These are phyloP conservation scores for Globisporangium apiculatum DNA, from an alignment of 352 stramenopile species.

Conservation along the genomic window DNA sequence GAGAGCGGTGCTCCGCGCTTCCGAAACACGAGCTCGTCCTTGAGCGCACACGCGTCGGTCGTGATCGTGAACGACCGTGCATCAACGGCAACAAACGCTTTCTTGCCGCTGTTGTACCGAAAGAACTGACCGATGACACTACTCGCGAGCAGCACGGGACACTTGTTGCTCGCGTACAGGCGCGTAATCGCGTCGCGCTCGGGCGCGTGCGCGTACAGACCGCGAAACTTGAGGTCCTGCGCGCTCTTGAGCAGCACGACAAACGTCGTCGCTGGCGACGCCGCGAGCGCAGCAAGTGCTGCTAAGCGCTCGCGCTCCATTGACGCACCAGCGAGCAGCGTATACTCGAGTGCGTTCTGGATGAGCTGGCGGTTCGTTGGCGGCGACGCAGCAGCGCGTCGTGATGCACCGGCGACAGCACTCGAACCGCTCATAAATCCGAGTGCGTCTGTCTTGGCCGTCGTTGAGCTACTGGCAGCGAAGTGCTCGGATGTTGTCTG, in stretches of 20 bases:
- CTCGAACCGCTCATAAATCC: no score
- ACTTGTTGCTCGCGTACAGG: conserved; percentile 32
- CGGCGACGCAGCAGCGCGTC: conserved; percentile 15
- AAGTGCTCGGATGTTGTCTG: conserved; percentile 1
- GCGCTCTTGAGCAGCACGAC: conserved; percentile 68
- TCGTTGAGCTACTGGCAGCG: neutral
- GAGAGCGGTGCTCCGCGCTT: no score
- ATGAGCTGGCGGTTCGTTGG: conserved; percentile 66
- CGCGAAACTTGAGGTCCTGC: conserved; percentile 69
- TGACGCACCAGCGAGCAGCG: conserved; percentile 51
- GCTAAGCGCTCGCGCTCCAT: conserved; percentile 46
- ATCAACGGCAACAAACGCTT: conserved; percentile 59
- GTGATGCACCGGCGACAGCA: no score
- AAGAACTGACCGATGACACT: conserved; percentile 66
- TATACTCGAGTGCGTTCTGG: conserved; percentile 79
- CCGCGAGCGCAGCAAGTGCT: conserved; percentile 31
- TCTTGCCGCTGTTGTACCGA: conserved; percentile 82
- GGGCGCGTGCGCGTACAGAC: conserved; percentile 57
- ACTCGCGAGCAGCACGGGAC: conserved; percentile 21
- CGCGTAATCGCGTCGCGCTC: conserved; percentile 31
- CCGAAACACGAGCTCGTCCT: conserved; percentile 37
- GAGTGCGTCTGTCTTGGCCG: neutral
- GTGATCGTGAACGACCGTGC: conserved; percentile 65
- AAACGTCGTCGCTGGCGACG: conserved; percentile 60
- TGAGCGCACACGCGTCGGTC: conserved; percentile 63